Conservation (phyloP, 495 filamentous ascomycete species). For the Annulohypoxylon maeteangense region DNA sequence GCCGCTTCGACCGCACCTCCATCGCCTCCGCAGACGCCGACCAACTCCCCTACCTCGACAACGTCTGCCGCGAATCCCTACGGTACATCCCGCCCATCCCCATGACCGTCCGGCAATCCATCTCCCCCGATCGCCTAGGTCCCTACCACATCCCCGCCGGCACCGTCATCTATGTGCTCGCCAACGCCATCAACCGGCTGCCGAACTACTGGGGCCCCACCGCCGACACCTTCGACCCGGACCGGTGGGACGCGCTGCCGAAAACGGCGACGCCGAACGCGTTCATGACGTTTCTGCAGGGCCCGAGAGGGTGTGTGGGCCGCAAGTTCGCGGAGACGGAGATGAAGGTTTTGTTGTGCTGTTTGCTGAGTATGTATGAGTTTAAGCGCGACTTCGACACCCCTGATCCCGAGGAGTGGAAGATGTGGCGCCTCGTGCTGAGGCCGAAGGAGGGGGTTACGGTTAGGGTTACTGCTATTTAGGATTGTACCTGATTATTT, state of each 20-base stretch:
- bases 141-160: conserved; percentile 44
- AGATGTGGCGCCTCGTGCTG: conserved; percentile 65
- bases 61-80: conserved; percentile 62
- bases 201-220: conserved; percentile 50
- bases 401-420: conserved; percentile 61
- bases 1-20: conserved; percentile 23
- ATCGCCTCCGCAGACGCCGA: conserved; percentile 43
- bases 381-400: conserved; percentile 51
- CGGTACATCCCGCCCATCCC: conserved; percentile 60
- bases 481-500: not conserved
- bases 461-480: conserved; percentile 52
- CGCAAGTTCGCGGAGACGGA: conserved; percentile 56
- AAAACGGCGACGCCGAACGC: conserved; percentile 48
- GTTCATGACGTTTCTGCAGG: conserved; percentile 54
- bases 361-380: conserved; percentile 49
- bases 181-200: conserved; percentile 55
- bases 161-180: conserved; percentile 50
- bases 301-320: conserved; percentile 53
- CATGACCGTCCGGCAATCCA: conserved; percentile 52
- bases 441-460: conserved; percentile 61
- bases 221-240: conserved; percentile 52
- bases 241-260: conserved; percentile 52
- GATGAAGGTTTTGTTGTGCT: conserved; percentile 54
- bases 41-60: conserved; percentile 52
- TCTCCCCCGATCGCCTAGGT: conserved; percentile 45